A percentile compares a stretch with the other conserved stretches of the same genome.
Evolutionary conservation across 768 basidiomycete genomes (phyloP).

Genomic region (Pholiota conissans): DNA sequence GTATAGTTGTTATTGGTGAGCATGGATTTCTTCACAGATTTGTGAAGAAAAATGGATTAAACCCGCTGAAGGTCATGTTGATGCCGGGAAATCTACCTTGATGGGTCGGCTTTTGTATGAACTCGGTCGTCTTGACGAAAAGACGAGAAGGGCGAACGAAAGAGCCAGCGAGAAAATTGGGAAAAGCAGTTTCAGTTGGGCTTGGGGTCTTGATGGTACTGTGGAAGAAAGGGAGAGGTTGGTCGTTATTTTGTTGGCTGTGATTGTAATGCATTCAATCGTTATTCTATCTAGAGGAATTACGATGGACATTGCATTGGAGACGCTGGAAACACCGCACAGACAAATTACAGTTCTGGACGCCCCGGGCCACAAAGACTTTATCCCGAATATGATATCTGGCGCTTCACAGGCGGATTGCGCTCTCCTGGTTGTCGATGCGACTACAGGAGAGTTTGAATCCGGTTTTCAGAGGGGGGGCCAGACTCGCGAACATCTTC

Average conservation of each 20-base stretch:
- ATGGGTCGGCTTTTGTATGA: slow-evolving; percentile 96
- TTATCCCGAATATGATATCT: slow-evolving; percentile 99
- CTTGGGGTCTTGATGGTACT: slow-evolving; percentile 95
- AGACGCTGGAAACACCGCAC: slow-evolving; percentile 71
- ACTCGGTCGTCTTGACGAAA: slow-evolving; percentile 85
- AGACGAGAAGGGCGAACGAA: slow-evolving; percentile 81
- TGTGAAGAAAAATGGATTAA: too few species aligned
- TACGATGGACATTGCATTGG: slow-evolving; percentile 95
- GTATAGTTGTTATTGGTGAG: slow-evolving; percentile 89
- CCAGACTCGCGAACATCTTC: slow-evolving; percentile 92
- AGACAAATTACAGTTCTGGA: slow-evolving; percentile 91
- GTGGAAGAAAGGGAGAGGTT: slow-evolving; percentile 92
- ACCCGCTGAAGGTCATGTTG: slow-evolving; percentile 79
- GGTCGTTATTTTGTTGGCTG: slow-evolving; percentile 15
- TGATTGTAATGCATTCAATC: not conserved
- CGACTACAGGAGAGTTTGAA: slow-evolving; percentile 90
- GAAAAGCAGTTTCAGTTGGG: slow-evolving; percentile 96
- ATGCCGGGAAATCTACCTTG: slow-evolving; percentile 97
- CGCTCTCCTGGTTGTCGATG: slow-evolving; percentile 90
- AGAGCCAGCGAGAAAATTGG: slow-evolving; percentile 87
- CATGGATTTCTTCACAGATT: not conserved
- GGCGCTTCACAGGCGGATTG: slow-evolving; percentile 97
- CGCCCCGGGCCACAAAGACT: slow-evolving; percentile 96
- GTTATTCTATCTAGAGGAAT: slow-evolving; percentile 65
- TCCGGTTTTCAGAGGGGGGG: slow-evolving; percentile 93